Base-by-base conservation (phyloP, 1,284 basidiomycete species). In the Rhizoctonia solani region DNA sequence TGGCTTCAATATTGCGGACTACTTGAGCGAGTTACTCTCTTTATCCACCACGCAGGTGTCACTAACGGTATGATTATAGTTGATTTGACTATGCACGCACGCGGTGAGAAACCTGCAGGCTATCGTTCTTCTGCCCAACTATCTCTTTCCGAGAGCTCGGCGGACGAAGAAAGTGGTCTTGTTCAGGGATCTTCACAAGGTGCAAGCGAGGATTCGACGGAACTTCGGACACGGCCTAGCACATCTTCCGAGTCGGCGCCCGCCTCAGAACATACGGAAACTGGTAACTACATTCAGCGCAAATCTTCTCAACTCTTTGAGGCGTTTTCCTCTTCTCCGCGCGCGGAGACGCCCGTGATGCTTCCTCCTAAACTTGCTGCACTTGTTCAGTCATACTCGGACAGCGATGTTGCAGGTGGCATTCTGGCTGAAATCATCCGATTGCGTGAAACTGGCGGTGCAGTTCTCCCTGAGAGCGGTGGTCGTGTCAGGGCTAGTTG, bases 1-100 rank as follows among this genome's bases (percentile, higher is more conserved):
- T n/a, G 96, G 96, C 0, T 98, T 95, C 79, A 99, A 99, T 75
- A 91, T 98, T 72, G 95, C 95, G 0, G 96, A 99, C 77, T 96
- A 88, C 76, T 79, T 97, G 69, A 97, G 92, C 93, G 74, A 69
- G 89, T 83, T 27, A 32, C 32, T 4, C 29, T 19, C 4, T 30
- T 49, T 1, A 2, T 23, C 25, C 5, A 41, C 52, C 29, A 25
- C 30, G 29, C 13, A 29, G 30, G 16, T 37, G 59, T 29, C 2
- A n/a, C 25, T 66, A 29, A 66, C 47, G 61, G 14, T 4, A 27
- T 27, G 14, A 27, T 29, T n/a, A 14, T 53, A 88, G 87, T 97
- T 72, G 95, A 98, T 76, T 76, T 95, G 53, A 96, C 93, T 0
- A 90, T 93, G 79, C 87, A 91, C 63, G 87, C 88, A 6, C 73